Evolutionary conservation across 345 rosid genomes (phyloP).

Genomic region (Arabis hirsuta): DNA sequence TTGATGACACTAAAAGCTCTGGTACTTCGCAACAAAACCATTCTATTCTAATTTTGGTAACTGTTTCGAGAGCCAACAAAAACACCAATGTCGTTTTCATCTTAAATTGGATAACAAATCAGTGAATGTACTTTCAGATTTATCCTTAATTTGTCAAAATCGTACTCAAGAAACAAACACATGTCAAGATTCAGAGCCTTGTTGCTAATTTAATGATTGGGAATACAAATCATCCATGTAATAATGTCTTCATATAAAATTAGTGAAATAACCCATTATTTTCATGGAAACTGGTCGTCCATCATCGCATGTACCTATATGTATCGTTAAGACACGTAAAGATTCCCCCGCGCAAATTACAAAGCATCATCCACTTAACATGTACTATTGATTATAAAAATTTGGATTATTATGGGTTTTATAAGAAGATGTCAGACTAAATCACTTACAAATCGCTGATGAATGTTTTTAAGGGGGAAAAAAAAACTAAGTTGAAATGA

Average conservation of each 20-base stretch:
- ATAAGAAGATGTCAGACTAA: not conserved
- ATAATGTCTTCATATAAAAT: not conserved
- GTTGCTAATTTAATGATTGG: not conserved
- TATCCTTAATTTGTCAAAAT: too few relatives aligned
- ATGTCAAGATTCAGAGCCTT: not conserved
- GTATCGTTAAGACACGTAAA: slow-evolving; percentile 32
- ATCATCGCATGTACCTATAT: slow-evolving; percentile 7
- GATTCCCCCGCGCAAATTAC: slow-evolving; percentile 37
- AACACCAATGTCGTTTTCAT: too few relatives aligned
- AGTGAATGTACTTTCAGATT: too few relatives aligned
- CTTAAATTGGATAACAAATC: too few relatives aligned
- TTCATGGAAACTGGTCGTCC: not conserved
- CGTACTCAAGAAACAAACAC: too few relatives aligned
- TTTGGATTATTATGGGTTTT: not conserved
- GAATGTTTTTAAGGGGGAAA: not conserved
- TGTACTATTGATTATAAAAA: not conserved
- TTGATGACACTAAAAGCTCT: too few relatives aligned
- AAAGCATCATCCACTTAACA: slow-evolving; percentile 14
- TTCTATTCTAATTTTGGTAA: too few relatives aligned
- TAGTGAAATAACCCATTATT: not conserved
- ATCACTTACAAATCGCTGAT: not conserved
- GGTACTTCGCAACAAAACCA: too few relatives aligned
- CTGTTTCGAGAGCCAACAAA: too few relatives aligned
- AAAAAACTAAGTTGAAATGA: not conserved
- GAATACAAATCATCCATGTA: not conserved